phyloP scores from a whole-genome alignment of 1,284 basidiomycete species.

The Hymenochaete sp. region DNA sequence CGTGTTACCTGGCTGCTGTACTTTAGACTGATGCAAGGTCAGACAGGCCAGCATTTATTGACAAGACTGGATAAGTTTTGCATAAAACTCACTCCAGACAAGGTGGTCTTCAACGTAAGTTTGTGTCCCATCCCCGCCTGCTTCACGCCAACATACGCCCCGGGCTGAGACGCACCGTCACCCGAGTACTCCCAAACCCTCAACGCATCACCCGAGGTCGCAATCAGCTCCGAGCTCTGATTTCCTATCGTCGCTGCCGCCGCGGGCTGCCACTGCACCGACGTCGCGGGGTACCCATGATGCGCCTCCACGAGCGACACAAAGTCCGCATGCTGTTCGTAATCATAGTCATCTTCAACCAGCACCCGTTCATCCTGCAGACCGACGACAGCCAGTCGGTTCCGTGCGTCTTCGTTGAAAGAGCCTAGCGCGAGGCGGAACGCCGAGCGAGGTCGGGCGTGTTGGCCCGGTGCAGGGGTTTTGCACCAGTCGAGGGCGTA shows the following conservation, averaged over 20 bases:
- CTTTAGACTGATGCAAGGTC: constrained; percentile 74
- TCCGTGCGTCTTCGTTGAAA: constrained; percentile 70
- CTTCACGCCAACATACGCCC: constrained; percentile 61
- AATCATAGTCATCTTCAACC: constrained; percentile 75
- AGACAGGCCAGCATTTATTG: constrained; percentile 2
- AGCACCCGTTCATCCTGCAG: constrained; percentile 76
- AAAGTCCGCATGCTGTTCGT: constrained; percentile 53
- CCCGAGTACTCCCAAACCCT: constrained; percentile 80
- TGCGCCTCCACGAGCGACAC: constrained; percentile 69
- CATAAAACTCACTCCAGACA: constrained; percentile 70
- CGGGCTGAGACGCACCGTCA: constrained; percentile 47
- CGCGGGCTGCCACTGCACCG: constrained; percentile 76
- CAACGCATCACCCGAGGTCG: constrained; percentile 85
- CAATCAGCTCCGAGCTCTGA: constrained; percentile 62
- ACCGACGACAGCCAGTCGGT: constrained; percentile 75
- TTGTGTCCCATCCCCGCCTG: constrained; percentile 47
- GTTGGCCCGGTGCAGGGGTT: constrained; percentile 62
- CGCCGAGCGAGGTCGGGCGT: constrained; percentile 62
- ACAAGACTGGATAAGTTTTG: constrained; percentile 7
- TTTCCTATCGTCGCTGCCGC: constrained; percentile 32
- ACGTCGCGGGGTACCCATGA: constrained; percentile 80
- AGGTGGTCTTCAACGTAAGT: constrained; percentile 53
- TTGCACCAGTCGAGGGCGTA: constrained; percentile 83
- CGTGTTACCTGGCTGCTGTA: constrained; percentile 63
- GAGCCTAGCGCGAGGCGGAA: constrained; percentile 76